Conservation (phyloP, 441 rosid species). For the Gossypium schwendimanii region DNA sequence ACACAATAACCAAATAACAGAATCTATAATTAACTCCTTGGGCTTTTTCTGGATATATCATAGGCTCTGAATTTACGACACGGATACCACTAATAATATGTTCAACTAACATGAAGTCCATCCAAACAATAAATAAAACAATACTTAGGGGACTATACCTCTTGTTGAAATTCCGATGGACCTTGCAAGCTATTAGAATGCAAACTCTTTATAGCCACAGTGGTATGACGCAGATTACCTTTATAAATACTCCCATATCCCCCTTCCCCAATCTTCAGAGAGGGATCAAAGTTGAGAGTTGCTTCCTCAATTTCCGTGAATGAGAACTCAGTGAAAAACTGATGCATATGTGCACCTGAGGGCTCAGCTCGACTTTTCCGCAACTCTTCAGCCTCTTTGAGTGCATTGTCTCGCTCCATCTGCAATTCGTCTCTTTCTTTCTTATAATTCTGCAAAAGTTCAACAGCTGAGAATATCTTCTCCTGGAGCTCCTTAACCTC, state of each 20-base stretch:
- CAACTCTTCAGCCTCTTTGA: constrained; percentile 80
- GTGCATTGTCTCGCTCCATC: constrained; percentile 69
- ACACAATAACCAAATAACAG: not conserved
- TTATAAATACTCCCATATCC: constrained; percentile 87
- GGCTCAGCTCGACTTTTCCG: constrained; percentile 54
- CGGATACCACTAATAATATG: not conserved
- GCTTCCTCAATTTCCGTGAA: constrained; percentile 75
- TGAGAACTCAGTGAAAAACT: constrained; percentile 62
- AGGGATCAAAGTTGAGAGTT: constrained; percentile 55
- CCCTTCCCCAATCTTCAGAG: constrained; percentile 85
- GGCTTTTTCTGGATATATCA: not conserved
- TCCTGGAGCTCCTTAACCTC: constrained; percentile 57
- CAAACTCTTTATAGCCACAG: constrained; percentile 74
- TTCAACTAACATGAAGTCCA: not conserved
- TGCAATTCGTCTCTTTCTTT: constrained; percentile 69
- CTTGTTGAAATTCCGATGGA: constrained; percentile 75
- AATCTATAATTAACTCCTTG: not conserved
- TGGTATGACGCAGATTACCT: constrained; percentile 57
- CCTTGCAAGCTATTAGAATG: constrained; percentile 79
- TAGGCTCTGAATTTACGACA: not conserved
- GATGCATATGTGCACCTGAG: constrained; percentile 40
- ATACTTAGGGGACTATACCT: constrained; percentile 46
- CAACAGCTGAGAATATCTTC: constrained; percentile 81
- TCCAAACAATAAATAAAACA: not conserved
- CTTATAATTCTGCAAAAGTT: constrained; percentile 55